Base-by-base conservation (phyloP, 2,329 filamentous ascomycete genomes). In the Trichoderma sp. region DNA sequence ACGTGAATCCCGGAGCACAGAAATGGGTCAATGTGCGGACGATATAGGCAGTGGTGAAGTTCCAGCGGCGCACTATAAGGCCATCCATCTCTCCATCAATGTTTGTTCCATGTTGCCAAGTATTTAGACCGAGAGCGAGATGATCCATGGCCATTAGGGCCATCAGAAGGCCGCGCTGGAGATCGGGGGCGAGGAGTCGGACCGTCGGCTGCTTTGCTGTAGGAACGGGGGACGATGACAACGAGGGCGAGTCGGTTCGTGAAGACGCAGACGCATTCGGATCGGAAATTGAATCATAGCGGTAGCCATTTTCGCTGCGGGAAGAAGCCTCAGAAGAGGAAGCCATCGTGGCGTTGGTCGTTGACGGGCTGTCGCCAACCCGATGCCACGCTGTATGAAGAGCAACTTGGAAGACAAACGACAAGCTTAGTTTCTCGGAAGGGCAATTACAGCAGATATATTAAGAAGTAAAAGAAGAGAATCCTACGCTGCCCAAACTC, bases 111-210 rank as follows among this genome's bases (percentile, higher is more conserved):
- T 84, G 81, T 28, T 77, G 73, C 84, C 83, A 85, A 1, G 81
- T 77, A 69, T 79, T 78, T n/a, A 85, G 75, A 1, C 76, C 76
- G 17, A 84, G 72, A n/a, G 78, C 76, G 70, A 78, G 80, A 74
- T 85, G 83, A 74, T 85, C 84, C 55, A 85, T 73, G 0, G 83
- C 82, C 84, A 85, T 85, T 69, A 82, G 59, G 13, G 80, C 75
- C 81, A 84, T 84, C n/a, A 85, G 76, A 3, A 84, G 74, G 34
- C 84, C 84, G 39, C 84, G 82, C 6, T 85, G 77, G 17, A 85
- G 77, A 71, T 85, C 84, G 3, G 84, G 84, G 0, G 81, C 83
- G 6, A 85, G 76, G 28, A 80, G 81, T 28, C 84, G 79, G 5
- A 76, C 70, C 71, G 71, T 69, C 50, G 65, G 58, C 32, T 69